Conservation (phyloP, 2,329 filamentous ascomycete genomes). For the Alternaria metachromatica region DNA sequence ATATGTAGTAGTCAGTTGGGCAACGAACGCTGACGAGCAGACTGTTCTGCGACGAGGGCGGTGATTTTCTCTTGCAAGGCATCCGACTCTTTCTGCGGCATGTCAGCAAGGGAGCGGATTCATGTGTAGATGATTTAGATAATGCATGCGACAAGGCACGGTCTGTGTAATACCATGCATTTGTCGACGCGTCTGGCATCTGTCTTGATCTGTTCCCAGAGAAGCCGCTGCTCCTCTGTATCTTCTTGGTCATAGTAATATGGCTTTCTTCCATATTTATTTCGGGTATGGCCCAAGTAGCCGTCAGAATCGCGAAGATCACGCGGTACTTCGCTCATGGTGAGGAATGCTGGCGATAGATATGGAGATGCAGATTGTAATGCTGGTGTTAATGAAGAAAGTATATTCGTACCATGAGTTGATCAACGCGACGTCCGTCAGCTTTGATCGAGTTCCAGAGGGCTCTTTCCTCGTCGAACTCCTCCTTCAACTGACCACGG, state of each 20-base stretch:
- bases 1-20: not conserved
- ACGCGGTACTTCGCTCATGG: conserved; percentile 1
- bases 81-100: conserved; percentile 39
- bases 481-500: conserved; percentile 55
- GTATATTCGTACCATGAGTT: conserved; percentile 52
- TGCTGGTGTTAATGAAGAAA: not conserved
- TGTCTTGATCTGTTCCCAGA: not conserved
- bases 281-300: not conserved
- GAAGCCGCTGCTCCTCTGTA: not conserved
- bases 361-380: not conserved
- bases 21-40: conserved; percentile 34
- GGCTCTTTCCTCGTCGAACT: conserved; percentile 58
- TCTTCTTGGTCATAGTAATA: too few relatives aligned
- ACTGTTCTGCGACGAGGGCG: conserved; percentile 39
- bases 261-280: not conserved
- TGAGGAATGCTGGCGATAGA: not conserved
- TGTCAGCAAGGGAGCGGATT: conserved; percentile 5
- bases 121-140: not conserved
- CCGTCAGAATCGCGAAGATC: conserved; percentile 2
- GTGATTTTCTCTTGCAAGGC: conserved; percentile 39
- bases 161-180: not conserved
- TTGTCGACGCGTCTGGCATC: not conserved
- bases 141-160: not conserved
- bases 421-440: conserved; percentile 55
- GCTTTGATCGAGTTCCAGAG: conserved; percentile 58